Base-by-base conservation (phyloP, 2,329 filamentous ascomycete genomes). In the Fusarium sp. region DNA sequence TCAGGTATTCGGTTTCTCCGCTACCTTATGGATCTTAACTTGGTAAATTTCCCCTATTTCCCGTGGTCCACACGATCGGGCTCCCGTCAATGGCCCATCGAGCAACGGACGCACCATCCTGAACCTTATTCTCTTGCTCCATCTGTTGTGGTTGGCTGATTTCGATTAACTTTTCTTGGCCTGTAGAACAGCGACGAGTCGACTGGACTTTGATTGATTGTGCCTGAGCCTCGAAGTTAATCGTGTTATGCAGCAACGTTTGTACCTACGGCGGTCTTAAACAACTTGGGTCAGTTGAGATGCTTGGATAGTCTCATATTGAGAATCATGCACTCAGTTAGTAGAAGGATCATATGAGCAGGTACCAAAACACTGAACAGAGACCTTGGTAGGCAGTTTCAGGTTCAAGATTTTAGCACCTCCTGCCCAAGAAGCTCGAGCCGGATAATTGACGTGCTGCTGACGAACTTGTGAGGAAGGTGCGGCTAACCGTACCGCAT, bases 101-200 rank as follows among this genome's bases (percentile, higher is more conserved):
- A 43, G 47, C 34, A 49, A 34, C 43, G 15, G 30, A 47, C 24
- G 32, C 65, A 47, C 68, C 49, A 29, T 51, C 66, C 57, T 55
- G 50, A 72, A 72, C 68, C 46, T 51, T 66, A 59, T 66, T 65
- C 29, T 32, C 14, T 14, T 16, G 10, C 27, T 11, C 20, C n/a
- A 22, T 43, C 18, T 18, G 18, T 16, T 29, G n/a, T 59, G 32
- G 40, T 52, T 60, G 42, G 24, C 6, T 10, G 12, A 18, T 20
- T 40, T 32, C 25, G 8, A 15, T 55, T 42, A 24, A 29, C 7
- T 18, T 40, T 44, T 54, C 14, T 51, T 66, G 40, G 54, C 15
- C 16, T 22, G 16, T n/a, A 40, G 10, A 32, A 16, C 30, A n/a
- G n/a, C 20, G 15, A 20, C 43, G 15, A 15, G 16, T 47, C 25